Evolutionary conservation across 106 monocot species (phyloP), one percentile per base, ranked within the genome.

Genomic region (Dioscorea alata): DNA sequence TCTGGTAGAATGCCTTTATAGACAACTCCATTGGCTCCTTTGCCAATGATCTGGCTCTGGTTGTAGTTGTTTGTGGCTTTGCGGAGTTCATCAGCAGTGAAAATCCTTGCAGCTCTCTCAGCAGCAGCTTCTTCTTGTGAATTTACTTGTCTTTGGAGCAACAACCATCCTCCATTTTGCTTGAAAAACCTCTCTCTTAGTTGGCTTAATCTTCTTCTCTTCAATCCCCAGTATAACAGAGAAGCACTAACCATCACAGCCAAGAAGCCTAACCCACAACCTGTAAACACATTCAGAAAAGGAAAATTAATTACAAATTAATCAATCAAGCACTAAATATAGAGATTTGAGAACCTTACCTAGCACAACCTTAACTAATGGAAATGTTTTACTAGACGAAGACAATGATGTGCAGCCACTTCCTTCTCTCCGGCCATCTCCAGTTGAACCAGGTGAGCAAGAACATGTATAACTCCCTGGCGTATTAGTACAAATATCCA

Each of bases 1-100:
- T 76, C 66, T 0, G 73, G 49, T 9, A 82, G 56, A 7, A 80
- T 48, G 2, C 86, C 82, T 23, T 71, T 83, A 65, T 79, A 86
- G 18, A 86, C 86, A 2, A 66, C 83, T 0, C 86, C 82, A 25
- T 75, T 62, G 6, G 79, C 86, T 0, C 86, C 86, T 12, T 18
- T 58, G 1, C 86, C 86, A 33, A 86, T 65, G 59, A 86, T 59
- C 16, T 70, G 60, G 58, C 17, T 66, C 34, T 60, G 59, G 23
- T 13, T 59, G 59, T 69, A 86, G 42, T 63, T 67, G 33, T 80
- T 48, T 19, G 86, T 83, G 32, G 82, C 86, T 20, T 50, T 34
- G 25, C 73, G 33, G 21, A 86, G 76, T 57, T 86, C 79, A 31
- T 81, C 61, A 23, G 57, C 13, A 14, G 65, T 76, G 63, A 79